phyloP scores from a whole-genome alignment of 2,329 filamentous ascomycete species.

The Aspergillus fijiensis region DNA sequence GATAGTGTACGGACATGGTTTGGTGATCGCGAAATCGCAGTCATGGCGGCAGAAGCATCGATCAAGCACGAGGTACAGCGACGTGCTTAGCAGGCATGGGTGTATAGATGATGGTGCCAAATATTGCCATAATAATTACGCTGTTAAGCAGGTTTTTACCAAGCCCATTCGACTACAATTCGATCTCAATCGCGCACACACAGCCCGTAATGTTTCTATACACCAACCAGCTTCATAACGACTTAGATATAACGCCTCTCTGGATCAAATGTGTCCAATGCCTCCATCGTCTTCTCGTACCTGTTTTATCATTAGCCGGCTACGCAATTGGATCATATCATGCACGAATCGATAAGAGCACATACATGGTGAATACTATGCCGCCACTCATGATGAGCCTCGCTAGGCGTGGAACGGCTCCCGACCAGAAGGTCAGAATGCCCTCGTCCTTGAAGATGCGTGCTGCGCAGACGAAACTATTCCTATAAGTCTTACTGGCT shows the following conservation, averaged over 20 bases:
- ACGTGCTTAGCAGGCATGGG: conserved; percentile 8
- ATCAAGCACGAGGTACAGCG: conserved; percentile 32
- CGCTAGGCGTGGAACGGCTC: conserved; percentile 80
- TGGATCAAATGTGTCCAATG: conserved; percentile 77
- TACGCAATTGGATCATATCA: conserved; percentile 8
- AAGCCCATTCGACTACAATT: neutral
- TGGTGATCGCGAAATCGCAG: conserved; percentile 70
- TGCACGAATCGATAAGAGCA: conserved; percentile 14
- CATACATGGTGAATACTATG: conserved; percentile 91
- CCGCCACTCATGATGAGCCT: conserved; percentile 87
- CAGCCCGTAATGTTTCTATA: neutral
- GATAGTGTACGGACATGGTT: conserved; percentile 76
- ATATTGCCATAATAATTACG: neutral
- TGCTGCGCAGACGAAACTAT: conserved; percentile 78
- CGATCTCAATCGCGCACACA: neutral
- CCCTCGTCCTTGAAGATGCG: conserved; percentile 89
- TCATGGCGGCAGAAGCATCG: conserved; percentile 64
- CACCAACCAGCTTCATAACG: neutral
- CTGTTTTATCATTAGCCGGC: conserved; percentile 21
- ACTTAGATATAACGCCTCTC: conserved; percentile 74
- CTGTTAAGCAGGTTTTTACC: neutral
- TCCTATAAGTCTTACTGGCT: conserved; percentile 76
- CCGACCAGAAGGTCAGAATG: conserved; percentile 87
- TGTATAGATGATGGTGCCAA: conserved; percentile 10
- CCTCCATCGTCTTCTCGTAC: conserved; percentile 95